Evolutionary conservation across 164 flowering plant species (phyloP), one percentile per base, ranked within the genome.

Genomic region (Nymphaea thermarum): DNA sequence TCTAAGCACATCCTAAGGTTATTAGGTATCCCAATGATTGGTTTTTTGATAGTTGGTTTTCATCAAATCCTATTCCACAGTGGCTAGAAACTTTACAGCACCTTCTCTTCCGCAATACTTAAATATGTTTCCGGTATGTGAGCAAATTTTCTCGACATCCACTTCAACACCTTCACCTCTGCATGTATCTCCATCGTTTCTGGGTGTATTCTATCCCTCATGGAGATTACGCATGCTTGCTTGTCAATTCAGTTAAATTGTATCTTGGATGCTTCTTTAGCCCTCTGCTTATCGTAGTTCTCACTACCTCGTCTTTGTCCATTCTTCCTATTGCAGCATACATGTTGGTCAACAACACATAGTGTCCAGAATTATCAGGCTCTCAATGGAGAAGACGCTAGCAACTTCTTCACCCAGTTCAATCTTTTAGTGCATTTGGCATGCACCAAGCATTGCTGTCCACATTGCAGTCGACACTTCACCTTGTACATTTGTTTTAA

Each of bases 391-490:
- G 66, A 18, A 89, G 88, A 70, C 74, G 79, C 71, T 87, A 1
- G 87, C 91, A 11, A 77, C 87, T 69, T 75, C 53, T 0, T 77
- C 84, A 42, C 91, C 88, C 36, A 86, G 72, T 42, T 84, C 82
- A 12, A 82, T 79, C 65, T 84, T 81, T 76, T 82, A 86, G 63
- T 90, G 91, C 87, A 90, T 80, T 78, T 86, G 87, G 80, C 96
- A 90, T 2, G 93, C 88, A 16, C 90, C 91, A 17, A 87, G 88
- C 88, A 90, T 73, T 42, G 96, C 88, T 17, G 93, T 87, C 88
- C 88, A 87, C 17, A 87, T 71, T 4, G 91, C 88, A 0, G 91
- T 82, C 42, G 78, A 74, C 51, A 85, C 77, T 72, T 72, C 71
- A 42, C 67, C 75, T 14, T 53, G 71, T 62, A 77, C 68, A 18